These are phyloP conservation scores for Neopestalotiopsis rosae DNA, from an alignment of 2,329 filamentous ascomycete species.

Conservation along the genomic window DNA sequence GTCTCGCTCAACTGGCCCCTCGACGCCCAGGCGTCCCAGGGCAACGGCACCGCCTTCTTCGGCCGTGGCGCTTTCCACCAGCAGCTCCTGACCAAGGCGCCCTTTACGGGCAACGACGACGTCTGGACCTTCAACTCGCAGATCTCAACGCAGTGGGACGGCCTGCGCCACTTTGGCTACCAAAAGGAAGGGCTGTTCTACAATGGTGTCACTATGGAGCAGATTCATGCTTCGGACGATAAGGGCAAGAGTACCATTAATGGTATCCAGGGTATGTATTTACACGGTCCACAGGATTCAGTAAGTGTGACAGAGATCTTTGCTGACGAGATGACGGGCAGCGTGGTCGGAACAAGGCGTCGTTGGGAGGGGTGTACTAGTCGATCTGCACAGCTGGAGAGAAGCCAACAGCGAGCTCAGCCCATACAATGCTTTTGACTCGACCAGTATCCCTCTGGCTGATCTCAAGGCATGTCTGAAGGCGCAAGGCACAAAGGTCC, in stretches of 20 bases:
- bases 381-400: constrained; percentile 58
- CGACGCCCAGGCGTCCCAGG: constrained; percentile 51
- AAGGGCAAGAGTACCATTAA: constrained; percentile 41
- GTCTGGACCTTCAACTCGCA: constrained; percentile 64
- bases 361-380: constrained; percentile 58
- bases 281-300: background rate
- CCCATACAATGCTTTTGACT: constrained; percentile 40
- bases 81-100: constrained; percentile 55
- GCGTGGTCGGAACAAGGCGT: constrained; percentile 59
- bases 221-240: constrained; percentile 40
- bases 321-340: constrained; percentile 21
- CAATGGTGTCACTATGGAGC: constrained; percentile 44
- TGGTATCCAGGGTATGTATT: constrained; percentile 42
- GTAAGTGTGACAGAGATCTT: background rate
- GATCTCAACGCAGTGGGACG: constrained; percentile 63
- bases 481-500: constrained; percentile 52
- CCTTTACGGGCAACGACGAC: constrained; percentile 64
- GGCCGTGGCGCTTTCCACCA: constrained; percentile 60
- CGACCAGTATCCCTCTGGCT: constrained; percentile 39
- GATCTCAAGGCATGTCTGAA: constrained; percentile 49
- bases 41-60: constrained; percentile 53
- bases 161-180: constrained; percentile 56
- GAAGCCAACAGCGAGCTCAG: constrained; percentile 39
- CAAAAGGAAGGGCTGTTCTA: constrained; percentile 47
- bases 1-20: constrained; percentile 67